Conservation (phyloP, 345 rosid genomes). For the Limnanthes douglasii region DNA sequence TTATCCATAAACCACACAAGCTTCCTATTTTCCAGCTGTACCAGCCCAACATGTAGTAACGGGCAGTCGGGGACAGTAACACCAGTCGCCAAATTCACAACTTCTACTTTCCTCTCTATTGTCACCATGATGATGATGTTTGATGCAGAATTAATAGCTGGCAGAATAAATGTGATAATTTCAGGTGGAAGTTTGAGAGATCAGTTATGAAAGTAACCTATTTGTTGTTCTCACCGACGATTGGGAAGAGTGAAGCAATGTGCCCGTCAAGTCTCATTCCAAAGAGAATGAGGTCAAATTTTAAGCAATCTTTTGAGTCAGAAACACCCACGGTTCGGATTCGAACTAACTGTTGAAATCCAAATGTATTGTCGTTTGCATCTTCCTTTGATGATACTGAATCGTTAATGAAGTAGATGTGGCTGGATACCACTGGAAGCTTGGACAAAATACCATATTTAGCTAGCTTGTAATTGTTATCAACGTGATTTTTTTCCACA, state of each 20-base stretch:
- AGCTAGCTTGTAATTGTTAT: slow-evolving; percentile 84
- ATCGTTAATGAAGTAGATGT: slow-evolving; percentile 70
- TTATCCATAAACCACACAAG: slow-evolving; percentile 81
- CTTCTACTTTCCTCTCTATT: slow-evolving; percentile 66
- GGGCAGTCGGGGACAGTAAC: slow-evolving; percentile 22
- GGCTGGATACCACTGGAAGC: slow-evolving; percentile 70
- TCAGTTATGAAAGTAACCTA: slow-evolving; percentile 69
- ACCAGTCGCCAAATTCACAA: slow-evolving; percentile 45
- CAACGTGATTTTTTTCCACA: slow-evolving; percentile 62
- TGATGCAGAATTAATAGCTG: slow-evolving; percentile 81
- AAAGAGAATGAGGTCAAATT: slow-evolving; percentile 77
- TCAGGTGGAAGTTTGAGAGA: slow-evolving; percentile 78
- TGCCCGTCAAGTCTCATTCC: slow-evolving; percentile 89
- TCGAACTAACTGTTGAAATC: slow-evolving; percentile 58
- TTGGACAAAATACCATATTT: slow-evolving; percentile 57
- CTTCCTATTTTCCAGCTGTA: slow-evolving; percentile 49
- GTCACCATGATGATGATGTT: slow-evolving; percentile 54
- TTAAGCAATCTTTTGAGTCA: slow-evolving; percentile 68
- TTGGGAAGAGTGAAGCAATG: slow-evolving; percentile 76
- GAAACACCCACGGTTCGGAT: slow-evolving; percentile 49
- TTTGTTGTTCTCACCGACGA: slow-evolving; percentile 35
- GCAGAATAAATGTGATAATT: slow-evolving; percentile 86
- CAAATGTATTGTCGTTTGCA: slow-evolving; percentile 56
- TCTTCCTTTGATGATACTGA: slow-evolving; percentile 70
- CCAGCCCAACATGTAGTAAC: slow-evolving; percentile 46